Conservation (phyloP, 1,284 basidiomycete species). For the Cystobasidium sp. region DNA sequence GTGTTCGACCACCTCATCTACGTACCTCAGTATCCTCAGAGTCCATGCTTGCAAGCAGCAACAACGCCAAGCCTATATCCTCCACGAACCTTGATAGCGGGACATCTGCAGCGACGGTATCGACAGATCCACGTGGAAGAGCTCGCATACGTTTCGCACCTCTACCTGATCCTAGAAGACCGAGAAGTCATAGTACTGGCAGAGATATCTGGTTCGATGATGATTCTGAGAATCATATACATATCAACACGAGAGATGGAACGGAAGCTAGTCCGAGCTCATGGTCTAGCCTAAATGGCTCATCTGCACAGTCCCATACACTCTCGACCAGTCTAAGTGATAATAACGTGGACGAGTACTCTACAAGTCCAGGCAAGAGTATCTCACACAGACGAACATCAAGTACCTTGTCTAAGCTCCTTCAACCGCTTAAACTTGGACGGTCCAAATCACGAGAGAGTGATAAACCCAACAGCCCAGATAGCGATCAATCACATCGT, state of each 20-base stretch:
- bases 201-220: conserved; percentile 36
- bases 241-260: conserved; percentile 25
- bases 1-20: conserved; percentile 11
- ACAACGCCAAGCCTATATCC: neutral
- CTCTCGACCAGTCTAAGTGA: conserved; percentile 10
- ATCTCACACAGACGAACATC: conserved; percentile 29
- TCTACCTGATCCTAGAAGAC: conserved; percentile 33
- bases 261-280: conserved; percentile 13
- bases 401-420: conserved; percentile 30
- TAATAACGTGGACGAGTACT: neutral
- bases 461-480: conserved; percentile 19
- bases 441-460: conserved; percentile 30
- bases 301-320: conserved; percentile 17
- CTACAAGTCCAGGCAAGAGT: neutral
- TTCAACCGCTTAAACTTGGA: conserved; percentile 39
- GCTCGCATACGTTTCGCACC: conserved; percentile 38
- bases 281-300: conserved; percentile 17
- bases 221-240: conserved; percentile 33
- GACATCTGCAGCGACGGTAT: neutral
- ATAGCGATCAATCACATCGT: conserved; percentile 8
- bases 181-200: conserved; percentile 36
- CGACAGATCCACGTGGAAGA: neutral
- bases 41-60: conserved; percentile 2
- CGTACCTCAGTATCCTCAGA: conserved; percentile 22
- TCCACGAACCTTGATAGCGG: neutral